These are phyloP conservation scores for Paramarasmius palmivorus DNA, from an alignment of 1,284 basidiomycete species.

Conservation along the genomic window DNA sequence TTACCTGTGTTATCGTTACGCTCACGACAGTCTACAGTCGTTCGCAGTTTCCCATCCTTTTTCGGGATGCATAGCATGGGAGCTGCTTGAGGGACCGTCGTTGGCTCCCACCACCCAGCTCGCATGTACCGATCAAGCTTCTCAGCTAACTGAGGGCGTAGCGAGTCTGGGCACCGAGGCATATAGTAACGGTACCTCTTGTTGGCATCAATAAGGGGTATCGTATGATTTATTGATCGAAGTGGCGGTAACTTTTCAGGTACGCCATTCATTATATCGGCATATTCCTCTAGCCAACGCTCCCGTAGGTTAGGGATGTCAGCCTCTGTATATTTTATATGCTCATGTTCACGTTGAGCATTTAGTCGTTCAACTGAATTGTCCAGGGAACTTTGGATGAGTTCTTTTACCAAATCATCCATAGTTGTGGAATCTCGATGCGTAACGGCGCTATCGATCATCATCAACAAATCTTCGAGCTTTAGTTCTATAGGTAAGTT, in stretches of 20 bases:
- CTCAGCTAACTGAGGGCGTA: conserved; percentile 19
- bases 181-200: conserved; percentile 23
- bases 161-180: conserved; percentile 23
- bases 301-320: neutral
- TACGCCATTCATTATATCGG: conserved; percentile 1
- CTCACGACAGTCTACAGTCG: no score
- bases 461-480: neutral
- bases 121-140: conserved; percentile 22
- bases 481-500: conserved; percentile 16
- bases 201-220: conserved; percentile 24
- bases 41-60: no score
- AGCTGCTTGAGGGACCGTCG: conserved; percentile 4
- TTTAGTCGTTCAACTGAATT: no score
- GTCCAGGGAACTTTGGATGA: neutral
- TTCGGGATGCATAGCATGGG: no score
- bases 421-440: neutral
- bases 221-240: conserved; percentile 24
- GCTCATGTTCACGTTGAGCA: neutral
- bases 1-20: no score
- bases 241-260: conserved; percentile 18
- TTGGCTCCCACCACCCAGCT: conserved; percentile 27
- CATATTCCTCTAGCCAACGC: neutral
- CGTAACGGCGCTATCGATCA: conserved; percentile 8
- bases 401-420: neutral
- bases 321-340: neutral